Conservation (phyloP, 805 yeast genomes). For the Grigorovia jiainica region DNA sequence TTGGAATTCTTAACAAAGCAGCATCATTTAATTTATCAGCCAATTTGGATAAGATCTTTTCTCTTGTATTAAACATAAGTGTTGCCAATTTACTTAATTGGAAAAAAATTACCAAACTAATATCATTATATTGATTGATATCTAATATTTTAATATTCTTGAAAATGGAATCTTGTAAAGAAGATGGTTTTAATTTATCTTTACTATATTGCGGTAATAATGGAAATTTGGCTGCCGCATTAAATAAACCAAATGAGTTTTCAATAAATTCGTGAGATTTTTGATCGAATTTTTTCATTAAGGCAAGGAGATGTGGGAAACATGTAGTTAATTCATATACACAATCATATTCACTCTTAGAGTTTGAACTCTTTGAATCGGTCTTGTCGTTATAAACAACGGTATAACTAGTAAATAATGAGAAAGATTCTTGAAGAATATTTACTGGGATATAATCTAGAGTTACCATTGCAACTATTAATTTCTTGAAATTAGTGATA, state of each 20-base stretch:
- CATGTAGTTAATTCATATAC: constrained; percentile 45
- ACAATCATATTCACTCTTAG: constrained; percentile 46
- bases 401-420: constrained; percentile 41
- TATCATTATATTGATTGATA: constrained; percentile 25
- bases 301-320: constrained; percentile 39
- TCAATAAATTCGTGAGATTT: constrained; percentile 32
- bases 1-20: constrained; percentile 39
- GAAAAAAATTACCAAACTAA: constrained; percentile 38
- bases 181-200: constrained; percentile 51
- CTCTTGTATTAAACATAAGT: constrained; percentile 54
- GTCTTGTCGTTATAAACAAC: constrained; percentile 36
- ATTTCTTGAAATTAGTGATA: constrained; percentile 44
- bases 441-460: constrained; percentile 25
- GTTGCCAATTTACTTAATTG: constrained; percentile 46
- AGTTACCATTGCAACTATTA: constrained; percentile 37
- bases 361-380: constrained; percentile 15
- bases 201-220: constrained; percentile 47
- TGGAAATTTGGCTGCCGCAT: constrained; percentile 63
- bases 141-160: constrained; percentile 33
- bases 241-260: constrained; percentile 47
- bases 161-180: constrained; percentile 53
- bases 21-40: constrained; percentile 29
- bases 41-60: constrained; percentile 47
- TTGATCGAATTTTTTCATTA: constrained; percentile 29
- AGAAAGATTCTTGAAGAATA: constrained; percentile 33